A percentile compares a stretch with the other conserved stretches of the same genome.
Conservation (phyloP, 441 rosid species). For the Pelargonium australe region DNA sequence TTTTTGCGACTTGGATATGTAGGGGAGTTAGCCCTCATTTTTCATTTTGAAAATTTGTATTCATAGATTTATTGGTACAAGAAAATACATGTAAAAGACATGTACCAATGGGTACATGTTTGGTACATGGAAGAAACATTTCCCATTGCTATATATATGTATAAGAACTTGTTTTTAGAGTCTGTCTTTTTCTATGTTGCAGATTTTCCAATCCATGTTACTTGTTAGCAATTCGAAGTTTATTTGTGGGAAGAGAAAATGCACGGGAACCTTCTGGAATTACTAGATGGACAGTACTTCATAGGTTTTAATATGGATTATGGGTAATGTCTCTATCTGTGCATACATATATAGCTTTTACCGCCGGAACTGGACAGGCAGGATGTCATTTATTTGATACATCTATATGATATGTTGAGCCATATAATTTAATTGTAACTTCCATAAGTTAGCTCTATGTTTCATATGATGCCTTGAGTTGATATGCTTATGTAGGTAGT, state of each 20-base stretch:
- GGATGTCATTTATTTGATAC: not conserved
- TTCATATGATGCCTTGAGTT: not conserved
- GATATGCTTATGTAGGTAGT: not conserved
- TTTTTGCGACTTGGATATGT: not conserved
- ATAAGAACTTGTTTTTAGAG: slow-evolving; percentile 8
- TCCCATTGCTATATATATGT: not conserved
- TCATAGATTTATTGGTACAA: too few species aligned
- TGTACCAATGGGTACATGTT: too few species aligned
- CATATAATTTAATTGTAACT: not conserved
- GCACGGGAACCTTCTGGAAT: not conserved
- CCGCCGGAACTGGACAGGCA: not conserved
- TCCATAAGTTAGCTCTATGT: not conserved
- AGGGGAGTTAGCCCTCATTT: too few species aligned
- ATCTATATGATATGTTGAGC: not conserved
- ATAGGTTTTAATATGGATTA: not conserved
- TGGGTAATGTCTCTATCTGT: too few species aligned
- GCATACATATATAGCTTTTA: not conserved
- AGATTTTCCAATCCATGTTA: not conserved
- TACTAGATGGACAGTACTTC: not conserved
- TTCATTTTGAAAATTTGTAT: too few species aligned
- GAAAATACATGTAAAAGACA: too few species aligned
- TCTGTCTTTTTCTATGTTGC: slow-evolving; percentile 3
- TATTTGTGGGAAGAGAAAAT: not conserved
- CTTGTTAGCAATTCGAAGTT: not conserved
- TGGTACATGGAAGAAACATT: too few species aligned